Evolutionary conservation across 495 filamentous ascomycete genomes (phyloP).

Genomic region (Daldinia bambusicola): DNA sequence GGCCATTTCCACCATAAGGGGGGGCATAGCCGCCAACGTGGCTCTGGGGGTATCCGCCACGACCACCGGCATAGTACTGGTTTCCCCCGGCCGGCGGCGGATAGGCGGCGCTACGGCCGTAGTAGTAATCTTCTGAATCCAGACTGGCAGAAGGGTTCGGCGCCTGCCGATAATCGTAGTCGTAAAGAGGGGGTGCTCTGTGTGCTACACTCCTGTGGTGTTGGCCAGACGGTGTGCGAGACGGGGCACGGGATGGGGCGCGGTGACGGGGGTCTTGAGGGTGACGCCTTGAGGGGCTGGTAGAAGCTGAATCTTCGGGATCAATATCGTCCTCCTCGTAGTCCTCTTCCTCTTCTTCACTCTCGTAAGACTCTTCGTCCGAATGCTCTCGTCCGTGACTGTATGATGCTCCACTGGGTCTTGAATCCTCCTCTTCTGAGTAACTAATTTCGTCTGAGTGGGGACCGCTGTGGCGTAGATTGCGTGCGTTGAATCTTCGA

Average conservation of each 20-base stretch:
- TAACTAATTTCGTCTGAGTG: constrained; percentile 40
- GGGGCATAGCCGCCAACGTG: constrained; percentile 55
- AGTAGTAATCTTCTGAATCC: constrained; percentile 57
- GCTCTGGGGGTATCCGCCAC: constrained; percentile 54
- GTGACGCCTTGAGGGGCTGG: constrained; percentile 45
- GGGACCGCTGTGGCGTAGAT: constrained; percentile 35
- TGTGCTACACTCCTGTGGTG: constrained; percentile 52
- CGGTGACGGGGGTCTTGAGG: constrained; percentile 51
- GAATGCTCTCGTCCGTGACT: constrained; percentile 46
- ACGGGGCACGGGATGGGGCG: constrained; percentile 45
- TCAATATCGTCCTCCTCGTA: constrained; percentile 71
- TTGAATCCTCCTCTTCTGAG: constrained; percentile 47
- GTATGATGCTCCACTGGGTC: constrained; percentile 31
- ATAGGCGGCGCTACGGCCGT: constrained; percentile 48
- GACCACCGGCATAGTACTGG: constrained; percentile 51
- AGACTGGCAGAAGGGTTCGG: constrained; percentile 59
- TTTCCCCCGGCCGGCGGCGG: constrained; percentile 50
- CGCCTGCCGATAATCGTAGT: constrained; percentile 49
- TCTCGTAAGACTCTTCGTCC: constrained; percentile 63
- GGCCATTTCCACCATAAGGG: constrained; percentile 43
- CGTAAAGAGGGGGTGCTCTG: constrained; percentile 50
- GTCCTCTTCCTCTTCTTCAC: constrained; percentile 54
- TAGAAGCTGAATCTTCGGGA: constrained; percentile 84
- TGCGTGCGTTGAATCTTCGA: constrained; percentile 37
- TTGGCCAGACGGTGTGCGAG: constrained; percentile 6